Conservation (phyloP, 1,284 basidiomycete genomes). For the Stygiomarasmius scandens region DNA sequence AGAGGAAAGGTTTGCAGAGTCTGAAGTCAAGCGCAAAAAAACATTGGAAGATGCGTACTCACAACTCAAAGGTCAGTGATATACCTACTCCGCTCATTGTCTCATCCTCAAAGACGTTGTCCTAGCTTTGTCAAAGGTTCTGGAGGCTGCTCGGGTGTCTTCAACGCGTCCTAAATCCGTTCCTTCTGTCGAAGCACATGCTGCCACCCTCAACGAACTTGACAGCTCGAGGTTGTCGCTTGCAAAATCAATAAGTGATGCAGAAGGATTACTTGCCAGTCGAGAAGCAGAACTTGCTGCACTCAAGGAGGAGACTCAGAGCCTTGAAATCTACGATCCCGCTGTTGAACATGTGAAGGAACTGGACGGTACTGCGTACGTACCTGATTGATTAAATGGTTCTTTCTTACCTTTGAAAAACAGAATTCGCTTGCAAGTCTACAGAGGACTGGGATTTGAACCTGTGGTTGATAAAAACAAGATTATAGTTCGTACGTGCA, state of each 20-base stretch:
- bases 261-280: constrained; percentile 62
- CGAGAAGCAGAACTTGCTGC: constrained; percentile 69
- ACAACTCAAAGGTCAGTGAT: constrained; percentile 56
- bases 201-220: constrained; percentile 61
- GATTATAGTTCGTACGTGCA: constrained; percentile 67
- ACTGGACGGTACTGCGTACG: constrained; percentile 69
- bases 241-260: constrained; percentile 76
- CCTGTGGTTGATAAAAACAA: constrained; percentile 60
- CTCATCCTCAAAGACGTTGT: not conserved
- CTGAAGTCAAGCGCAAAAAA: constrained; percentile 57
- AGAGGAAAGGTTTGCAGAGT: constrained; percentile 64
- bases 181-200: constrained; percentile 66
- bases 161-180: constrained; percentile 69
- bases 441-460: constrained; percentile 71
- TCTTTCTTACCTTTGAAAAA: constrained; percentile 8
- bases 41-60: constrained; percentile 66
- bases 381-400: constrained; percentile 18
- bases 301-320: constrained; percentile 62
- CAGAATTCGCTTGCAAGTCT: constrained; percentile 68
- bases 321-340: constrained; percentile 69
- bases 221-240: constrained; percentile 64
- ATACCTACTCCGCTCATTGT: not conserved
- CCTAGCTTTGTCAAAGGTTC: constrained; percentile 61
- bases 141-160: constrained; percentile 71
- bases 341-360: constrained; percentile 68